Evolutionary conservation across 108 stramenopile species (phyloP), one percentile per base, ranked within the genome.

Genomic region (Skeletonema grethae): DNA sequence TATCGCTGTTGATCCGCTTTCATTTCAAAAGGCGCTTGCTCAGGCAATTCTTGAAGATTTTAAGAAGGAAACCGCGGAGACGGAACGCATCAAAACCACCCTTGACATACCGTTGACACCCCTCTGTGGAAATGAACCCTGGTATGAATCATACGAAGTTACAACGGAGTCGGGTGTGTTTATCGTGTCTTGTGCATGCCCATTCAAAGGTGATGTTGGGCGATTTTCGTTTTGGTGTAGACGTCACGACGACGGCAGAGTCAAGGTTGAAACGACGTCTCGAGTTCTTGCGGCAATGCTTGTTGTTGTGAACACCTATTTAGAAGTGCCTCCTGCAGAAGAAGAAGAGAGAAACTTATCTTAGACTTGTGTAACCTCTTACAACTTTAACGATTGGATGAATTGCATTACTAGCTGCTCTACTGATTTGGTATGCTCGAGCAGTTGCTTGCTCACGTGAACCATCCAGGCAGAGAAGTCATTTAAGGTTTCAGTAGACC

Each of bases 251-350:
- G 28, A 65, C 2, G 65, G 65, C 2, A 46, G 29, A 29, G n/a
- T 65, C 25, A 41, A 24, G 7, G 13, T 53, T 24, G 46, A 65
- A 48, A 65, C 65, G 12, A 46, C 25, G 29, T 48, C 45, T 3
- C 35, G 65, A 48, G 15, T 65, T 13, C 28, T 48, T 46, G 65
- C 65, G 1, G 65, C 65, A 46, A 65, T 65, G 65, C 45, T 65
- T 31, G 65, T 65, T 24, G 65, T 65, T 24, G 46, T 65, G 9
- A 31, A 53, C 50, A 53, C 20, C 0, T 53, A 48, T 39, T 39
- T 39, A 39, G 11, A 3, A 39, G 38, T 12, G 12, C 0, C 38
- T 39, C 38, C 38, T 12, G n/a, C n/a, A n/a, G 12, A 9, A 39
- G 2, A 39, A 6, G 34, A 5, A 34, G 34, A 34, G 34, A 34